Evolutionary conservation across 129 eudicot species (phyloP).

Genomic region (Flaveria linearis): DNA sequence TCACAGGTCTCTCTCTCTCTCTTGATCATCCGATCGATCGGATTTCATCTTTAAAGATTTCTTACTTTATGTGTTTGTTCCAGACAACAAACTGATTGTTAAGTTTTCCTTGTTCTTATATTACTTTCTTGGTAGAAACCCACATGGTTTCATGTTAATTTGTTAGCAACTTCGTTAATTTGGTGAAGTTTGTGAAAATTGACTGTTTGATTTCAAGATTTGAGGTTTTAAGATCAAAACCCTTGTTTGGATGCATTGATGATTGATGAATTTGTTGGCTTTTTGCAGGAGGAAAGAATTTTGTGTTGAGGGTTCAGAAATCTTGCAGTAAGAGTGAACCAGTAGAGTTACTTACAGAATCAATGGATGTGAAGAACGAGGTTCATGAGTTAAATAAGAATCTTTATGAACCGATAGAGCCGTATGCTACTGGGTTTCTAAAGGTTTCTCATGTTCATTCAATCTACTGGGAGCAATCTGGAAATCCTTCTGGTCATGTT

Average conservation of each 20-base stretch:
- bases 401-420: constrained; percentile 76
- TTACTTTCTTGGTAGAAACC: neutral
- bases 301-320: constrained; percentile 31
- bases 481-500: constrained; percentile 96
- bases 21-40: constrained; percentile 4
- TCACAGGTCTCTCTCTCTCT: constrained; percentile 43
- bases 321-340: constrained; percentile 41
- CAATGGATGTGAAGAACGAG: constrained; percentile 53
- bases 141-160: constrained; percentile 22
- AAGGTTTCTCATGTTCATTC: constrained; percentile 92
- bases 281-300: constrained; percentile 57
- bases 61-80: constrained; percentile 25
- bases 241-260: neutral
- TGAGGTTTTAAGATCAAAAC: neutral
- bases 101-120: neutral
- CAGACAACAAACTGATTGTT: constrained; percentile 3
- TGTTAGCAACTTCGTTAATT: constrained; percentile 1
- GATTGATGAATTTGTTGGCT: constrained; percentile 16
- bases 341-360: constrained; percentile 23
- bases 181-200: neutral
- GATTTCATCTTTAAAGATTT: constrained; percentile 24
- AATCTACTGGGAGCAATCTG: constrained; percentile 93
- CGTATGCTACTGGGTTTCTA: constrained; percentile 79
- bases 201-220: constrained; percentile 13
- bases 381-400: constrained; percentile 44